A percentile compares a stretch with the other conserved stretches of the same genome.
These are phyloP conservation scores for Lenzites betulinus DNA, from an alignment of 768 basidiomycete species.

Conservation along the genomic window DNA sequence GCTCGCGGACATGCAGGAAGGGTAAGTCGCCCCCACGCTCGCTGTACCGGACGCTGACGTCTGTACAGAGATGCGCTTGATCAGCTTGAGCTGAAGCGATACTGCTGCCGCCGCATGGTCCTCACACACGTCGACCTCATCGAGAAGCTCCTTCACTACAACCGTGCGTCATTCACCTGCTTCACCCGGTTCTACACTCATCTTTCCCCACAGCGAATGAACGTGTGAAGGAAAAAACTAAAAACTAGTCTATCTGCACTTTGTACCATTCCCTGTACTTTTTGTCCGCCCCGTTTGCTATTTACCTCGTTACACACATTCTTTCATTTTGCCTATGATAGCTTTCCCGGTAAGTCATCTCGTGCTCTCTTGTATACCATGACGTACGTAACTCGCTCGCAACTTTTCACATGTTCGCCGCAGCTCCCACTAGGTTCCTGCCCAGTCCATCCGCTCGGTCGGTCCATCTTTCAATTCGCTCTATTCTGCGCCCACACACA, in stretches of 20 bases:
- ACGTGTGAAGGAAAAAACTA: constrained; percentile 6
- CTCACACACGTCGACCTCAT: constrained; percentile 97
- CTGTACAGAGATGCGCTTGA: constrained; percentile 80
- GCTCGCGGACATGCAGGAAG: constrained; percentile 83
- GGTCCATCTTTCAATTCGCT: too few relatives aligned
- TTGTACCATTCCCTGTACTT: neutral
- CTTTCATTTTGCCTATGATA: too few relatives aligned
- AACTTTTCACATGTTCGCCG: too few relatives aligned
- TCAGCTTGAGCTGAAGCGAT: constrained; percentile 85
- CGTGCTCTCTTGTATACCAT: too few relatives aligned
- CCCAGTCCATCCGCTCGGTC: too few relatives aligned
- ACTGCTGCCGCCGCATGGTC: constrained; percentile 97
- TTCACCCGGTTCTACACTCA: neutral
- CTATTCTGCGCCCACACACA: too few relatives aligned
- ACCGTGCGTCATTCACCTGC: constrained; percentile 58
- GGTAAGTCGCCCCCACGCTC: constrained; percentile 52
- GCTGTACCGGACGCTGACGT: neutral
- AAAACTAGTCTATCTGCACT: neutral
- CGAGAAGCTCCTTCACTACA: constrained; percentile 95
- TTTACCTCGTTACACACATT: too few relatives aligned
- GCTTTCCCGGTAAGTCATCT: too few relatives aligned
- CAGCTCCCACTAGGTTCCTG: too few relatives aligned
- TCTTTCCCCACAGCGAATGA: constrained; percentile 11
- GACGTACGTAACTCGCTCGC: too few relatives aligned
- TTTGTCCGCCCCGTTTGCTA: neutral